These are phyloP conservation scores for Cyclanthera cordifolia DNA, from an alignment of 306 rosid genomes.

Conservation along the genomic window DNA sequence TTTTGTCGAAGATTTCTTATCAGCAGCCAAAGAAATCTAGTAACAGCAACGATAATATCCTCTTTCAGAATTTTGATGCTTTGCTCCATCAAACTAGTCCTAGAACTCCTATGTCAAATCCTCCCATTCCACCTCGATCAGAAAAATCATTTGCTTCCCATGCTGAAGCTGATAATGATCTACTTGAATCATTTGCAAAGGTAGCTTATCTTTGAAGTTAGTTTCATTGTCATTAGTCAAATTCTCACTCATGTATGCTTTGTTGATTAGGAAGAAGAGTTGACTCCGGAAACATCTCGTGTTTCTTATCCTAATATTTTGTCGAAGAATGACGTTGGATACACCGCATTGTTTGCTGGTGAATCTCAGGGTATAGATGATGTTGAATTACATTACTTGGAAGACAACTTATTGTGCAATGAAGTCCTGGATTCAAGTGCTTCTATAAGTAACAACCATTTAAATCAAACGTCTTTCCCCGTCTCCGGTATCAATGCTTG, in stretches of 20 bases:
- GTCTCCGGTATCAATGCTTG: slow-evolving; percentile 10
- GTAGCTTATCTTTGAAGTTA: slow-evolving; percentile 20
- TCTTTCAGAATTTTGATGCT: slow-evolving; percentile 33
- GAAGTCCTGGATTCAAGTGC: slow-evolving; percentile 40
- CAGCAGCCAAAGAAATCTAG: slow-evolving; percentile 47
- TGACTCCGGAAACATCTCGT: slow-evolving; percentile 16
- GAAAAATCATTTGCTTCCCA: slow-evolving; percentile 28
- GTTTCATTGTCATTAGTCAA: slow-evolving; percentile 12
- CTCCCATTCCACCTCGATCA: slow-evolving; percentile 47
- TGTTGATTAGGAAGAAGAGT: slow-evolving; percentile 35
- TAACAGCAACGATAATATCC: slow-evolving; percentile 26
- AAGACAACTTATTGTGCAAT: slow-evolving; percentile 53
- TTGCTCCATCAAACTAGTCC: slow-evolving; percentile 42
- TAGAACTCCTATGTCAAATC: slow-evolving; percentile 53
- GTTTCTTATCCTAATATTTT: slow-evolving; percentile 17
- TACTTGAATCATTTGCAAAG: slow-evolving; percentile 25
- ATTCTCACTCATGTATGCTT: slow-evolving; percentile 9
- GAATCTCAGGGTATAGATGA: slow-evolving; percentile 51
- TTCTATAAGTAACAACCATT: slow-evolving; percentile 16
- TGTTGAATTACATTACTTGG: slow-evolving; percentile 27
- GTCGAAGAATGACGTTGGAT: slow-evolving; percentile 20
- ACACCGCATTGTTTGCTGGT: slow-evolving; percentile 50
- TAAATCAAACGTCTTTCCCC: slow-evolving; percentile 15
- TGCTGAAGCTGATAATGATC: slow-evolving; percentile 24
- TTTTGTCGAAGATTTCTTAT: slow-evolving; percentile 59